Evolutionary conservation across 441 rosid species (phyloP), one percentile per base, ranked within the genome.

Genomic region (Gossypium gossypioides): DNA sequence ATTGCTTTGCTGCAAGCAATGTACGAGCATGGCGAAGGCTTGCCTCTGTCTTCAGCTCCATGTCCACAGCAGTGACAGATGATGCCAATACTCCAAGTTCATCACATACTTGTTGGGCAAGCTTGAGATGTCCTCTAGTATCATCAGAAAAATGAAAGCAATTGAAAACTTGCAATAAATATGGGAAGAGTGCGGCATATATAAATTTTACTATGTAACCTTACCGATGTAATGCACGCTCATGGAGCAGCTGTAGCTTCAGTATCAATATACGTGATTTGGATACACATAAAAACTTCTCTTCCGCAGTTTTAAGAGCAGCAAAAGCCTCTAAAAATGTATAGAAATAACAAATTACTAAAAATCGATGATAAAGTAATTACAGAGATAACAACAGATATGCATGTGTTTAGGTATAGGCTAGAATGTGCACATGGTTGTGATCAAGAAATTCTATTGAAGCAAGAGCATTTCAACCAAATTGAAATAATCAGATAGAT

Each of bases 1-100:
- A 92, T 83, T 95, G 96, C 68, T 95, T 89, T 55, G 96, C 97
- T 60, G 98, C 97, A 77, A 95, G 97, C 84, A 95, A 85, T 18
- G 97, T 95, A 52, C 97, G 91, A 74, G 93, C 92, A 82, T 84
- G 90, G 63, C 93, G 90, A 85, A 95, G 89, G 83, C 92, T 80
- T 78, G 98, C 97, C 84, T 88, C 97, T 76, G 86, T 85, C 81
- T 95, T 92, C 75, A 91, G 80, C 72, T 89, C 93, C 90, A 89
- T 85, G 83, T 92, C 99, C 63, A 95, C 99, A 74, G 93, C 97
- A 75, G 82, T 57, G 69, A 86, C 81, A 60, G 97, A 69, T 46
- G 98, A 91, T 72, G 93, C 96, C 79, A 89, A 76, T 74, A 89
- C 90, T 80, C 91, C 90, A 61, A 95, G 90, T 80, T 95, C 98